Base-by-base conservation (phyloP, 2,329 filamentous ascomycete species). In the Grosmannia clavigera region DNA sequence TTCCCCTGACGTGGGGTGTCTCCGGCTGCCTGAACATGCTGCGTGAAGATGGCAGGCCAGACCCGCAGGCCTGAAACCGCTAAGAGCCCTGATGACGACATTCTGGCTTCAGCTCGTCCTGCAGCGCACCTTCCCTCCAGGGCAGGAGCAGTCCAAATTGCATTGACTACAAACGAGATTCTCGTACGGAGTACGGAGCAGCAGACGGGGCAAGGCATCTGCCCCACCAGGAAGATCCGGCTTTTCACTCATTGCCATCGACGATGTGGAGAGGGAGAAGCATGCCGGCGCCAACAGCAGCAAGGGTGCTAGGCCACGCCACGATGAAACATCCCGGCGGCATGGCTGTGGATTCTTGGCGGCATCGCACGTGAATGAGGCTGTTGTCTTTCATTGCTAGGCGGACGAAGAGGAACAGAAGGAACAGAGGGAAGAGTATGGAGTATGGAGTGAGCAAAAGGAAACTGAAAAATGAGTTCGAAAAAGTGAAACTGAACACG, bases 1-100 rank as follows among this genome's bases (percentile, higher is more conserved):
- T 22, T 22, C 22, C 22, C 22, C 22, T 29, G 50, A 4, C 40
- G 16, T 43, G 40, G 40, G 14, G 40, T 43, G 3, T 43, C 5
- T 16, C 14, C 16, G 40, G 14, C 16, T 43, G 12, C 1, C 19
- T 46, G 43, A 19, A 43, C 43, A 46, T 19, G 43, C 43, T 46
- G 43, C 11, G 19, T 5, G 19, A 19, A 6, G 43, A 2, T 22
- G 7, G 19, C 7, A 35, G 2, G 6, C 33, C 22, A 10, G 31
- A 60, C 55, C 38, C 33, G 25, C 22, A 14, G 55, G 48, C 22
- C 58, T 59, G 58, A 59, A 56, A 59, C 58, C 58, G 31, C 51
- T 10, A 56, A 46, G 40, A 56, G 16, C 19, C 38, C 25, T 9
- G 50, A 59, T 59, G 58, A 59, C 58, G 58, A 56, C 58, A 59